Base-by-base conservation (phyloP, 805 yeast species). In the Pichia rugopelliculosa region DNA sequence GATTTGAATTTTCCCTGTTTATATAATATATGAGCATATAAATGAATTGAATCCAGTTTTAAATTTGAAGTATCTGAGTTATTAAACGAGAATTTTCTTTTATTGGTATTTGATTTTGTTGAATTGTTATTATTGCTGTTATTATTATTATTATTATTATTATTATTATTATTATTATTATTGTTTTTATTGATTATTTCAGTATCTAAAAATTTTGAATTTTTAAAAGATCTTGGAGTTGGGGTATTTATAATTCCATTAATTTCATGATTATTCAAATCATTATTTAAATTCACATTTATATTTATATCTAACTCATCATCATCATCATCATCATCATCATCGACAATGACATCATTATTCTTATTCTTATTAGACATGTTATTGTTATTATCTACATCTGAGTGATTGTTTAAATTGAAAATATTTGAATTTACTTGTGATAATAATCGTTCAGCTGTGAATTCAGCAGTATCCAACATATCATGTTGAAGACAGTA, bases 361-460 rank as follows among this genome's bases (percentile, higher is more conserved):
- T 24, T 18, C 12, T 18, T 11, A 18, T 5, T 18, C 6, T 36
- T 18, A 22, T 36, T 9, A 11, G 18, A 3, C n/a, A n/a, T 33
- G 12, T n/a, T 33, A 33, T 17, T 33, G 10, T 18, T 33, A 36
- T 34, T 17, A 17, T 34, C 12, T 22, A 15, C 15, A 33, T 41
- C 27, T 3, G 25, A 22, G 13, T 22, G 22, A 9, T 18, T 39
- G 11, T 25, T 26, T 22, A 41, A 27, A 15, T 22, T 17, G 5
- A 17, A 30, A 25, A 38, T 30, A 13, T 20, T 18, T 5, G 9
- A 23, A 36, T 36, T 45, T 7, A 27, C 26, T 44, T 78, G 75
- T 2, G 96, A 87, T 30, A 84, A 65, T 21, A 88, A 69, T 53
- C 95, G 72, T 62, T 93, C 98, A 17, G 89, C 79, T 5, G 91